A percentile compares a stretch with the other conserved stretches of the same genome.
Evolutionary conservation across 805 yeast species (phyloP).

Genomic region (Yamadazyma nakazawae): DNA sequence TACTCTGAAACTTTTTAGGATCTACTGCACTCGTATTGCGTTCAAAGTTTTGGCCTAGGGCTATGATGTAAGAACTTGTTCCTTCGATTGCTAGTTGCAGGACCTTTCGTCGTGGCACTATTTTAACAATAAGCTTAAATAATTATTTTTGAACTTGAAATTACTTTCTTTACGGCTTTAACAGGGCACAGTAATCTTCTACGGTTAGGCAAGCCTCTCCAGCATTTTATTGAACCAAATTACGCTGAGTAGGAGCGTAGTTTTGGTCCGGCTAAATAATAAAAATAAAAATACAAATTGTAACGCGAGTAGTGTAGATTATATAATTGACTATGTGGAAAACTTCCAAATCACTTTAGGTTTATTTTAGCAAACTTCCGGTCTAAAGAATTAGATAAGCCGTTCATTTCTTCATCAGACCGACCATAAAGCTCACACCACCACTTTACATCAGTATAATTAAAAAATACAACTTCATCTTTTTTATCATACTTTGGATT

Average conservation of each 20-base stretch:
- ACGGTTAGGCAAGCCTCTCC: too few relatives aligned
- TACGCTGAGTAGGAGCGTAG: too few relatives aligned
- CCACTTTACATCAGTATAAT: slow-evolving; percentile 66
- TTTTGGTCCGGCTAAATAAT: too few relatives aligned
- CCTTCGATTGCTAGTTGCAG: not conserved
- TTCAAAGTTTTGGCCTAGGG: not conserved
- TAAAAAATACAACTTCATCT: slow-evolving; percentile 53
- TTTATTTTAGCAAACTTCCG: slow-evolving; percentile 40
- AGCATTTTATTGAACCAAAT: too few relatives aligned
- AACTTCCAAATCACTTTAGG: slow-evolving; percentile 3
- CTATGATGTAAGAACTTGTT: not conserved
- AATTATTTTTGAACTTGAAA: not conserved
- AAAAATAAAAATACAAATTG: too few relatives aligned
- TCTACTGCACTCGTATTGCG: not conserved
- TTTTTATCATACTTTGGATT: slow-evolving; percentile 44
- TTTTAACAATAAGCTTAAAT: not conserved
- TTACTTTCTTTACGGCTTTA: too few relatives aligned
- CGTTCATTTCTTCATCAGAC: slow-evolving; percentile 54
- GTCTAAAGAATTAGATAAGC: slow-evolving; percentile 37
- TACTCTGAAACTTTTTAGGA: not conserved
- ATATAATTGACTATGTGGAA: not conserved
- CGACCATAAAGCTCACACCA: slow-evolving; percentile 87
- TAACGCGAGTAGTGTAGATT: not conserved
- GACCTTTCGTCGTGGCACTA: not conserved
- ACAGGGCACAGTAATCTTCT: too few relatives aligned